These are phyloP conservation scores for Cutaneotrichosporon sp. DNA, from an alignment of 1,284 basidiomycete species.

Conservation along the genomic window DNA sequence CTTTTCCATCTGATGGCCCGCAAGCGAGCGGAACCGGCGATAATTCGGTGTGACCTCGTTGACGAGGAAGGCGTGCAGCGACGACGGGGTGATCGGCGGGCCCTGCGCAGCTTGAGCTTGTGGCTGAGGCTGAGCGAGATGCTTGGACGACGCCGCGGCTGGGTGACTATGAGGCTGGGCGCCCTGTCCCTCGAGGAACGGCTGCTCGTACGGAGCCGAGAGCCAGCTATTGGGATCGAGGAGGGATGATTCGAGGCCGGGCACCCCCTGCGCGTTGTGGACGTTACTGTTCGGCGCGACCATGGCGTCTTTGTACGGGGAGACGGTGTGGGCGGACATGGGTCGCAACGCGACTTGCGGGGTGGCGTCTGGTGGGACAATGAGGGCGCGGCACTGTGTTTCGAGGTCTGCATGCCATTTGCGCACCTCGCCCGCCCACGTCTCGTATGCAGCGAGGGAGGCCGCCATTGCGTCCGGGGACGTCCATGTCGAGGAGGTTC, in stretches of 20 bases:
- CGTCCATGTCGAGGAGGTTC: neutral
- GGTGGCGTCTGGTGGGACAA: too few relatives aligned
- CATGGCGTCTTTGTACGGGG: neutral
- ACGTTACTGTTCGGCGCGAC: too few relatives aligned
- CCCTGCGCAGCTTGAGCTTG: neutral
- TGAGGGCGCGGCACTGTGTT: too few relatives aligned
- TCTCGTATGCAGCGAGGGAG: neutral
- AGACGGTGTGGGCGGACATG: neutral
- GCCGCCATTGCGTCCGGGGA: neutral
- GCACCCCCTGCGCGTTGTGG: neutral
- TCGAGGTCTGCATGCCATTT: neutral
- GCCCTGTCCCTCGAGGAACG: too few relatives aligned
- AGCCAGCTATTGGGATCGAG: neutral
- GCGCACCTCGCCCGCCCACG: neutral
- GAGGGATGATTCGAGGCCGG: neutral
- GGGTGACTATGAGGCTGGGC: too few relatives aligned
- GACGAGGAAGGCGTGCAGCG: neutral
- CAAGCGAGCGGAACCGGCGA: constrained; percentile 3
- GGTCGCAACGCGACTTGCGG: too few relatives aligned
- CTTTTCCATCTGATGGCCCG: too few relatives aligned
- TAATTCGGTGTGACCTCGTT: constrained; percentile 1
- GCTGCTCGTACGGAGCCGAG: neutral
- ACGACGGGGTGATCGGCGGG: neutral
- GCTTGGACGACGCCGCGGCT: too few relatives aligned
- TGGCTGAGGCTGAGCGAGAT: too few relatives aligned